phyloP scores from a whole-genome alignment of 306 rosid species.

The Trifolium repens region DNA sequence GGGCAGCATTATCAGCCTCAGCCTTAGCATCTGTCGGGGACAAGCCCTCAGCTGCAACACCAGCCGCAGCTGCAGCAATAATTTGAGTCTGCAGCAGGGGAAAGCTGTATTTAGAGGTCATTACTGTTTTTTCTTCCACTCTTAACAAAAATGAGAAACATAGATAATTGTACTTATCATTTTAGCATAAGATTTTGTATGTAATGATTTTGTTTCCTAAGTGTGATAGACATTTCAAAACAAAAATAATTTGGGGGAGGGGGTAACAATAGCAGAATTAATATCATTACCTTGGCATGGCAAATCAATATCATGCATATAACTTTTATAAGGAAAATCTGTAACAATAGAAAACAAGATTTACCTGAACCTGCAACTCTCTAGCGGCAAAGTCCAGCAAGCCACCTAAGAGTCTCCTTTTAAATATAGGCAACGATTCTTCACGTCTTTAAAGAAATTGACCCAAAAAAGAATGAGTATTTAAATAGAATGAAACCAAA shows the following conservation, averaged over 20 bases:
- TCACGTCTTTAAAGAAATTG: slow-evolving; percentile 72
- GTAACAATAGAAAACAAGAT: slow-evolving; percentile 28
- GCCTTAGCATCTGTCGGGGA: slow-evolving; percentile 86
- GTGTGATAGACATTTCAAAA: slow-evolving; percentile 26
- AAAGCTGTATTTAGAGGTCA: slow-evolving; percentile 51
- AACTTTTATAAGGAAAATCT: slow-evolving; percentile 34
- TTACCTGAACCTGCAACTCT: slow-evolving; percentile 98
- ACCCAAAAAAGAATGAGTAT: slow-evolving; percentile 39
- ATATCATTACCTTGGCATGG: slow-evolving; percentile 29
- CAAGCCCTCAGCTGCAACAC: slow-evolving; percentile 90
- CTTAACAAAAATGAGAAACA: slow-evolving; percentile 34
- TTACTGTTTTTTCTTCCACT: slow-evolving; percentile 38
- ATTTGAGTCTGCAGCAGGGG: slow-evolving; percentile 91
- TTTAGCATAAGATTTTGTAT: slow-evolving; percentile 21
- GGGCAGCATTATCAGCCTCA: slow-evolving; percentile 97
- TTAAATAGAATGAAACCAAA: slow-evolving; percentile 34
- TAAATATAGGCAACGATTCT: slow-evolving; percentile 87
- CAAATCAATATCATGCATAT: background rate
- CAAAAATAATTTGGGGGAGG: slow-evolving; percentile 6
- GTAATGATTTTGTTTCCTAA: slow-evolving; percentile 7
- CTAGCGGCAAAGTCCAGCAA: slow-evolving; percentile 95
- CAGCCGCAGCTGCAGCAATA: slow-evolving; percentile 98
- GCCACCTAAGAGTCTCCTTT: slow-evolving; percentile 89
- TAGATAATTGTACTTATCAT: slow-evolving; percentile 30
- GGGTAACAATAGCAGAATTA: slow-evolving; percentile 5